phyloP scores from a whole-genome alignment of 75 land plant genomes.

The Isoetes taiwanensis region DNA sequence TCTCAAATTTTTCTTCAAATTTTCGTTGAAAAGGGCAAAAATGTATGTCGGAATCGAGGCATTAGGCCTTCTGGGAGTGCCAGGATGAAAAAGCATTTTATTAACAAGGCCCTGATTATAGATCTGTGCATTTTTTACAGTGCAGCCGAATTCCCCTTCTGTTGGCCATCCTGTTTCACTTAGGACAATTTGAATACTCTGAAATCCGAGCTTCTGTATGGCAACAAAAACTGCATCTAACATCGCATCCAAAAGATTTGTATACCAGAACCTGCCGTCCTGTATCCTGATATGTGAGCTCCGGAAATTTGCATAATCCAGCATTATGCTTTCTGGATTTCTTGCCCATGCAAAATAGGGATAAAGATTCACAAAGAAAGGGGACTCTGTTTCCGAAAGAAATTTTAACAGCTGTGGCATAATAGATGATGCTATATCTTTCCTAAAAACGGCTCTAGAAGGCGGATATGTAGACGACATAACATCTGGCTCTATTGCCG shows the following conservation, averaged over 20 bases:
- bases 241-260: neutral
- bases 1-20: neutral
- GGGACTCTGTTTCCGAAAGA: slow-evolving; percentile 31
- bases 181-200: neutral
- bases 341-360: slow-evolving; percentile 8
- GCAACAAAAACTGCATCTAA: neutral
- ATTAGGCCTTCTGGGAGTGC: neutral
- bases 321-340: neutral
- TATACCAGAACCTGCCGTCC: neutral
- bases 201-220: neutral
- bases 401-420: too few relatives aligned
- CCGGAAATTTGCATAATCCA: neutral
- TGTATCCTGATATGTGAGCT: neutral
- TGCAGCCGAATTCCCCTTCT: neutral
- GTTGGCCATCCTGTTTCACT: slow-evolving; percentile 7
- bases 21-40: neutral
- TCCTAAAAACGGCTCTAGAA: slow-evolving; percentile 47
- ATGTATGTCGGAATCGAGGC: neutral
- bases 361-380: neutral
- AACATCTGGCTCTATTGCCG: slow-evolving; percentile 55
- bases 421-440: slow-evolving; percentile 34
- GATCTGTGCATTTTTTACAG: neutral
- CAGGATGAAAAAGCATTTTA: neutral
- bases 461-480: slow-evolving; percentile 55
- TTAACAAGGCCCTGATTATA: neutral